Evolutionary conservation across 257 asterid genomes (phyloP), one percentile per base, ranked within the genome.

Genomic region (Nicotiana sylvestris): DNA sequence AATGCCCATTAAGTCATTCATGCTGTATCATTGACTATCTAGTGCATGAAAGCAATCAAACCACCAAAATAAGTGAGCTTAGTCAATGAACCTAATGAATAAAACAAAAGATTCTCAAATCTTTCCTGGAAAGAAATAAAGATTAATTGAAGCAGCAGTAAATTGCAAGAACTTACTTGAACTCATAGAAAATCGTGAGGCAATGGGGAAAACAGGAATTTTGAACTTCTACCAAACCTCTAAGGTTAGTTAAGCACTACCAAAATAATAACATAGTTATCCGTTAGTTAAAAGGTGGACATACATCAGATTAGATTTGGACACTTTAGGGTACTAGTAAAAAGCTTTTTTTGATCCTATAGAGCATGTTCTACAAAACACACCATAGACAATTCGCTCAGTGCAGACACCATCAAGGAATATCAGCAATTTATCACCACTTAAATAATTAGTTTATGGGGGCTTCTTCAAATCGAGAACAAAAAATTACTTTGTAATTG

Each of bases 281-380:
- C 64, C 17, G 27, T 4, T 3, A 51, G 65, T 7, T 10, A 51
- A 51, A 49, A 76, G 17, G 29, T 27, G 65, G 27, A 7, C 46
- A 49, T 32, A 66, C 74, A 32, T 6, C 74, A 66, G 8, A 66
- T 32, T 66, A 66, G 27, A 66, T 6, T 33, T 16, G 76, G 53
- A 33, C 3, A 7, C 51, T 67, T 16, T 17, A 33, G 4, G n/a
- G 13, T 30, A 30, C 11, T 30, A 33, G 29, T 33, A 17, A 33
- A 33, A 67, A 67, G 76, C 27, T 67, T 25, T 25, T 15, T 76
- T 51, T 76, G 65, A 76, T 76, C 80, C 80, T 27, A 27, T 74
- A 8, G 30, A 76, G 46, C 80, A 76, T 51, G 29, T 49, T 51
- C 65, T 51, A 15, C 29, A 29, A 15, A 76, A 76, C 64, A 76